Base-by-base conservation (phyloP, 2,329 filamentous ascomycete genomes). In the Elsinoe batatas region DNA sequence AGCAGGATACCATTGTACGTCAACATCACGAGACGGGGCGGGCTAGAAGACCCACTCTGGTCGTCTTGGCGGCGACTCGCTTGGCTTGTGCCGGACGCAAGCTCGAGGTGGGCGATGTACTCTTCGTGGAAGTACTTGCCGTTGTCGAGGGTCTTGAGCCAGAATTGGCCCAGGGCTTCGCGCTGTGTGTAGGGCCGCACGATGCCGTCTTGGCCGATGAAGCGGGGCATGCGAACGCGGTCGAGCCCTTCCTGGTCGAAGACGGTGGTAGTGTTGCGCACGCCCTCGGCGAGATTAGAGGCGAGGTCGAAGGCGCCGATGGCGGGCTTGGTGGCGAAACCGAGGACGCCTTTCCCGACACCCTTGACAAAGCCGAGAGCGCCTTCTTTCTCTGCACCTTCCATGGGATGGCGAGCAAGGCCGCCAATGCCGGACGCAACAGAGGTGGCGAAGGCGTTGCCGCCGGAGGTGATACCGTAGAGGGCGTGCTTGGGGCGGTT, bases 61-160 rank as follows among this genome's bases (percentile, higher is more conserved):
- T 44, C 30, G 44, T 56, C 32, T 49, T 62, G 53, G 54, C 56
- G 53, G 53, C 56, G 56, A 30, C 36, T 33, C 6, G 94, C 91
- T 68, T 93, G 88, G 58, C 84, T 83, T 10, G 89, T 87, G 44
- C 65, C 66, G 6, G 63, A 64, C 51, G 68, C 67, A 22, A 98
- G 80, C 71, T 98, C 91, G 3, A 98, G 77, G 68, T 98, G 94
- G 3, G 91, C 94, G 69, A 98, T 93, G 74, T 98, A 98, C 67
- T 89, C 81, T 71, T 98, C 93, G 72, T 95, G 86, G 79, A 98
- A 98, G 76, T 91, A 97, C 69, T 91, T 93, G 59, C 93, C 93
- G 61, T 96, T 93, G 72, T 98, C 93, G 10, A 95, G 83, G 58
- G 95, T 95, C 78, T 98, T 98, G 61, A 98, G 83, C 94, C 93